Evolutionary conservation across 768 basidiomycete species (phyloP).

Genomic region (Phaffia tasmanica): DNA sequence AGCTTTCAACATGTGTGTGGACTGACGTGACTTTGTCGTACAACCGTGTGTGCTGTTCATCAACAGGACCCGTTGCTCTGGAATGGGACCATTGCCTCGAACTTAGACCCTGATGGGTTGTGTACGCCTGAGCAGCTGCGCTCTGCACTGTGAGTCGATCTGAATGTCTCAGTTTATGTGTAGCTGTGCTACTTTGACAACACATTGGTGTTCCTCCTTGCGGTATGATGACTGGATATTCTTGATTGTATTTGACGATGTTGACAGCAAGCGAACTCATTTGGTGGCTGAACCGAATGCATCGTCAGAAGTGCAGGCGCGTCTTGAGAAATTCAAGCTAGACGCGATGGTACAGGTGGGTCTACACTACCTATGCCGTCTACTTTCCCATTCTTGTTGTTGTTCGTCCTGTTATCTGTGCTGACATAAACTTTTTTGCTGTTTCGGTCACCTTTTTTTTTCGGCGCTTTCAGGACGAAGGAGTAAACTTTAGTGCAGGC

Average conservation of each 20-base stretch:
- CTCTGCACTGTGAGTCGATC: too few species aligned
- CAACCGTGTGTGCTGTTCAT: conserved; percentile 65
- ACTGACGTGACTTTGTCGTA: conserved; percentile 41
- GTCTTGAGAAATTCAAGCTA: conserved; percentile 21
- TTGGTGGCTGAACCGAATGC: conserved; percentile 6
- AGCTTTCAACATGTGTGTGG: too few species aligned
- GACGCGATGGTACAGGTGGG: conserved; percentile 16
- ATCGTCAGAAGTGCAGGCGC: conserved; percentile 14
- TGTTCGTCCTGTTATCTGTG: background rate
- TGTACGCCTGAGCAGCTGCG: conserved; percentile 52
- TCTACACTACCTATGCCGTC: background rate
- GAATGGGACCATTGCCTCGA: conserved; percentile 53
- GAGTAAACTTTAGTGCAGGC: conserved; percentile 21
- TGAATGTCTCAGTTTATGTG: too few species aligned
- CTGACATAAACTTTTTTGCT: too few species aligned
- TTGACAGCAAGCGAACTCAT: background rate
- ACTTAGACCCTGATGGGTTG: conserved; percentile 77
- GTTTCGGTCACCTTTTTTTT: background rate
- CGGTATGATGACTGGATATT: too few species aligned
- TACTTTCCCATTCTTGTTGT: too few species aligned
- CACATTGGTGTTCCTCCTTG: too few species aligned
- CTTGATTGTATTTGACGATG: too few species aligned
- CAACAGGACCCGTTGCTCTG: conserved; percentile 48
- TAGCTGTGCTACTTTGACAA: too few species aligned
- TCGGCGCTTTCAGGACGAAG: conserved; percentile 10